These are phyloP conservation scores for Sclerotinia nivalis DNA, from an alignment of 2,329 filamentous ascomycete genomes.

Conservation along the genomic window DNA sequence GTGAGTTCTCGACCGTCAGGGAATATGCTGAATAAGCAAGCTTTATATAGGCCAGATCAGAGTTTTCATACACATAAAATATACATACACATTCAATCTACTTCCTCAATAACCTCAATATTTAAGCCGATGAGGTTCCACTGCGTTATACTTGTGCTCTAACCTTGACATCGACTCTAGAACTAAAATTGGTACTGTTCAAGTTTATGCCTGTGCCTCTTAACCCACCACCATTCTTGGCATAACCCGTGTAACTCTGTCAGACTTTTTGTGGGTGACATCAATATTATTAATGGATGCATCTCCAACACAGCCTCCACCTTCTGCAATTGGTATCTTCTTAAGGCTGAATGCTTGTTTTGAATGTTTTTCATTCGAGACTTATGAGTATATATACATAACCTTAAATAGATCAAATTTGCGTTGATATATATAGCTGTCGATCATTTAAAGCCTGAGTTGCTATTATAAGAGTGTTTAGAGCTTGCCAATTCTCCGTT, in stretches of 20 bases:
- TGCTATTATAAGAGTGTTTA: background rate
- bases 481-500: background rate
- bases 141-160: too few species aligned
- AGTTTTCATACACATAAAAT: too few species aligned
- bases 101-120: too few species aligned
- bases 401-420: background rate
- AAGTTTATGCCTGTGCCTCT: background rate
- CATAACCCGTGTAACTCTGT: background rate
- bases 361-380: background rate
- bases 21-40: too few species aligned
- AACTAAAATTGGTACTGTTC: background rate
- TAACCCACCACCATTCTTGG: too few species aligned
- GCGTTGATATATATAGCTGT: background rate
- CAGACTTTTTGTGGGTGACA: background rate
- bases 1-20: background rate
- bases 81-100: too few species aligned
- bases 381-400: background rate
- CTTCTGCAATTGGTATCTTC: background rate
- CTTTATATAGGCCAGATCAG: too few species aligned
- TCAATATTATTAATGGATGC: background rate
- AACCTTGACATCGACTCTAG: too few species aligned
- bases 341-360: background rate
- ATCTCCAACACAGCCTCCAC: background rate
- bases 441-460: background rate
- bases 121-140: too few species aligned